Evolutionary conservation across 2,329 filamentous ascomycete genomes (phyloP), one percentile per base, ranked within the genome.

Genomic region (Orbilia quercus): DNA sequence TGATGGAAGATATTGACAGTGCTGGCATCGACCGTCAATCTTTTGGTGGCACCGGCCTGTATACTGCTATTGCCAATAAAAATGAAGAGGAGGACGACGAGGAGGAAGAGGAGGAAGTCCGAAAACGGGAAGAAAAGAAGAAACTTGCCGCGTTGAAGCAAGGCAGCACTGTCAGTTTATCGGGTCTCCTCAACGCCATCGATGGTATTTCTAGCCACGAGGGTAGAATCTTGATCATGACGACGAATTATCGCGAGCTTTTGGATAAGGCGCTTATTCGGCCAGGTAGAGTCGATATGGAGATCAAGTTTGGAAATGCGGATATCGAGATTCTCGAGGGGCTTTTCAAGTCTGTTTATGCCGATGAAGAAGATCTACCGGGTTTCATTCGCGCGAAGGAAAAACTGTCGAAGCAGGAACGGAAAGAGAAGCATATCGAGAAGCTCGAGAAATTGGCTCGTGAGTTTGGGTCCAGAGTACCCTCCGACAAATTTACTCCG

Each of bases 181-280:
- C 90, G 0, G 91, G 91, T 0, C 84, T 96, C 0, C 84, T 96
- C 57, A 96, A 96, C 80, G 89, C 90, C 67, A 91, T 96, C 42
- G 91, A 96, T 77, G 90, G 91, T 40, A 86, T 88, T 5, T 86
- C 86, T 16, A 87, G 86, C 7, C 85, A 88, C 75, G 87, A 89
- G 77, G 78, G 77, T 7, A 75, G 78, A 25, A 77, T 79, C 31
- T 51, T 79, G 6, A 78, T 79, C 60, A 79, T 79, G 78, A 79
- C 78, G n/a, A 78, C 78, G 11, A 79, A 79, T 51, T 75, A 79
- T 44, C 76, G 75, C 14, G 77, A 79, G 45, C 63, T 66, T 11
- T 74, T 79, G 22, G 78, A 79, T 54, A 69, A 76, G 40, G 78
- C 78, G 11, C 60, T 79, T 2, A 77, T 79, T 62, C 76, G 78